Evolutionary conservation across 768 basidiomycete species (phyloP), one percentile per base, ranked within the genome.

Genomic region (Dentipellis sp.): DNA sequence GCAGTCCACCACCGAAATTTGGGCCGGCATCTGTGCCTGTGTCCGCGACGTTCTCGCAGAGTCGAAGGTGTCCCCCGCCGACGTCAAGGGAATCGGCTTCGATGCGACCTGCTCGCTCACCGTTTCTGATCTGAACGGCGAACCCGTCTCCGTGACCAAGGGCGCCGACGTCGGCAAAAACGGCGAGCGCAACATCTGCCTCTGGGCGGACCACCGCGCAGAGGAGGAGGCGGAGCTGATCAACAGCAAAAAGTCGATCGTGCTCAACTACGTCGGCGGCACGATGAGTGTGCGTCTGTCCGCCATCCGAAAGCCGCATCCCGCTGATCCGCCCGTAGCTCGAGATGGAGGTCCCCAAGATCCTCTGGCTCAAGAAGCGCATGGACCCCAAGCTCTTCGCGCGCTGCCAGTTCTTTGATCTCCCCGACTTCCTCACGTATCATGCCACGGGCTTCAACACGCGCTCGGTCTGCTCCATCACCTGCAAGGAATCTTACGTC

Each of bases 331-430:
- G 37, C 17, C 19, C 50, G 1, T 45, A 97, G 91, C 79, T 97
- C 45, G 94, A 98, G 71, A 98, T 98, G 97, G 95, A 97, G 71
- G 83, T 97, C 46, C 95, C 95, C 0, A 98, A 98, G 70, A 87
- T 94, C 34, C 82, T 98, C 29, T 98, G 97, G 97, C 78, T 98
- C 45, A 97, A 94, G 70, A 85, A 82, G 58, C 77, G 88, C 72
- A 94, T 98, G 94, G 66, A 78, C 2, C 66, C 81, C 0, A 72
- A 78, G 10, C 75, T 74, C 16, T 98, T 99, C 71, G 69, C 79
- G 21, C 74, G 74, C 54, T 90, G 86, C 71, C 86, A 91, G 63
- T 89, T 90, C 74, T 89, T 85, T 69, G 94, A 95, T 65, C 81
- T 97, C 16, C 94, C 94, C n/a, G 94, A 97, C 71, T 94, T 84